Evolutionary conservation across 257 asterid genomes (phyloP).

Genomic region (Nicotiana otophora): DNA sequence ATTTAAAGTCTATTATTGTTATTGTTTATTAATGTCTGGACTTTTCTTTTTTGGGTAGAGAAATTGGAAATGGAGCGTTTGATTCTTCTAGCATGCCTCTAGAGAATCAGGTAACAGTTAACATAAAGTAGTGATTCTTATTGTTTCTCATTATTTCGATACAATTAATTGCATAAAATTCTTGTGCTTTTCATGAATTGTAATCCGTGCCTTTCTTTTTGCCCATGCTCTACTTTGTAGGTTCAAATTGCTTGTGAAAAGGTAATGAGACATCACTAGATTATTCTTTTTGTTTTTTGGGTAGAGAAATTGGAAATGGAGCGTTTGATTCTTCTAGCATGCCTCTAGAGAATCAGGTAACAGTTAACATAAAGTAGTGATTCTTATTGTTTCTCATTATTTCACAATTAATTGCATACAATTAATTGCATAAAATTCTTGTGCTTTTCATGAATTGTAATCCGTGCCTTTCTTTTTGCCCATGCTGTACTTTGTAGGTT

Average conservation of each 20-base stretch:
- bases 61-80: not conserved
- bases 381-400: not conserved
- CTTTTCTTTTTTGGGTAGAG: constrained; percentile 7
- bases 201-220: not conserved
- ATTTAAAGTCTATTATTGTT: too few species aligned
- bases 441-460: not conserved
- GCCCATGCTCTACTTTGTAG: constrained; percentile 4
- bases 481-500: constrained; percentile 13
- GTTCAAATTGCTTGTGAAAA: constrained; percentile 19
- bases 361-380: not conserved
- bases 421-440: constrained; percentile 6
- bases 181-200: not conserved
- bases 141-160: not conserved
- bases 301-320: constrained; percentile 10
- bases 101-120: constrained; percentile 16
- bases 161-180: not conserved
- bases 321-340: constrained; percentile 17
- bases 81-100: constrained; percentile 26
- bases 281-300: not conserved
- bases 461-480: not conserved
- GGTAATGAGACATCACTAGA: not conserved
- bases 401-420: not conserved
- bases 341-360: constrained; percentile 27
- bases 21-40: not conserved
- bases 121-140: not conserved